Percentiles rank a stretch among this genome's conserved stretches.
phyloP scores from a whole-genome alignment of 2,329 filamentous ascomycete species.

The Colletotrichum lupini region DNA sequence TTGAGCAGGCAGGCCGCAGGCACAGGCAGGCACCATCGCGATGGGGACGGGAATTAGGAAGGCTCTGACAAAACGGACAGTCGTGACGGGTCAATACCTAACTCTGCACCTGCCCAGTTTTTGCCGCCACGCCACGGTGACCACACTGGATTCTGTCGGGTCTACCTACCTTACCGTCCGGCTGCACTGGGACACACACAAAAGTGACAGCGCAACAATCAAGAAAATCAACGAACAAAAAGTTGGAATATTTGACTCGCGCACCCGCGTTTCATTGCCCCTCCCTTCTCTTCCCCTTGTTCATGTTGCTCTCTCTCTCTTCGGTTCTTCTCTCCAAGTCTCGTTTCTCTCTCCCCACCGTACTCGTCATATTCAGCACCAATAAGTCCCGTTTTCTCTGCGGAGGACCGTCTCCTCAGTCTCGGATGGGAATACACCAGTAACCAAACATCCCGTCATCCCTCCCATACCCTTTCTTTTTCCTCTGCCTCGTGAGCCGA shows the following conservation, averaged over 20 bases:
- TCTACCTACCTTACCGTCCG: too few relatives aligned
- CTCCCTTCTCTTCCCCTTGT: neutral
- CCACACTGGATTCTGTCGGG: too few relatives aligned
- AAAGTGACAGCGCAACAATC: neutral
- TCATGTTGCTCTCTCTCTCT: neutral
- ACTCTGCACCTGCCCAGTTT: slow-evolving; percentile 1
- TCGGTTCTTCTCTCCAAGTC: neutral
- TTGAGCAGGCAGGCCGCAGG: neutral
- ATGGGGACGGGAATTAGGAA: neutral
- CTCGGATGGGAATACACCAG: neutral
- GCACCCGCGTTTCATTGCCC: slow-evolving; percentile 25
- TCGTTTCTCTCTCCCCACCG: too few relatives aligned
- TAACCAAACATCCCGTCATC: neutral
- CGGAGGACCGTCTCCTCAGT: neutral
- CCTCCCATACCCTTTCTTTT: slow-evolving; percentile 2
- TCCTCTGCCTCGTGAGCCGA: neutral
- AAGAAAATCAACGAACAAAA: neutral
- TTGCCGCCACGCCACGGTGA: neutral
- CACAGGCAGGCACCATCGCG: neutral
- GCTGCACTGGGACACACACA: neutral
- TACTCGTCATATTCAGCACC: neutral
- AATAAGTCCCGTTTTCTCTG: neutral
- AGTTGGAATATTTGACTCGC: slow-evolving; percentile 28
- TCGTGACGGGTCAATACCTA: neutral
- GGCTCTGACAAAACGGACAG: neutral